phyloP scores from a whole-genome alignment of 116 monocot species.

The Cymodocea nodosa region DNA sequence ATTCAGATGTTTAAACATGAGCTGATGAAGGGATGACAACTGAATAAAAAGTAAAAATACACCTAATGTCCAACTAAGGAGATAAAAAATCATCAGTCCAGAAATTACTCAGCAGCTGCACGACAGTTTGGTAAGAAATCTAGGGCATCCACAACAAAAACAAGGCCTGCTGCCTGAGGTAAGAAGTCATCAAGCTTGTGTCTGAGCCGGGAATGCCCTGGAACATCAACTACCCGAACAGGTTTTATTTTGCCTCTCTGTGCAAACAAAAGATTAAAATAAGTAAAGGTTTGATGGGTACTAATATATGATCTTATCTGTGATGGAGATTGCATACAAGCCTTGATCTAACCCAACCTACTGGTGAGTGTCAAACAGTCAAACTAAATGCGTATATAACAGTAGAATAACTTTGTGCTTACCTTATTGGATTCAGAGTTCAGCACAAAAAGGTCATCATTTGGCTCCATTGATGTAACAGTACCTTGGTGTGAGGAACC shows the following conservation, averaged over 20 bases:
- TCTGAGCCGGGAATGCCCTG: slow-evolving; percentile 81
- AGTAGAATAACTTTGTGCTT: slow-evolving; percentile 2
- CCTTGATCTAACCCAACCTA: neutral
- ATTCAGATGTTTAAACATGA: too few species aligned
- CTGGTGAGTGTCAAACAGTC: neutral
- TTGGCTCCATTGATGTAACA: slow-evolving; percentile 96
- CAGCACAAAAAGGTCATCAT: slow-evolving; percentile 65
- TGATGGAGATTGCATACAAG: neutral
- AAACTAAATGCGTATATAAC: neutral
- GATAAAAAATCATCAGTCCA: neutral
- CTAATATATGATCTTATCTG: neutral
- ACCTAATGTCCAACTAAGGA: too few species aligned
- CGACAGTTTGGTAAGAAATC: slow-evolving; percentile 85
- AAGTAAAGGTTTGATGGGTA: neutral
- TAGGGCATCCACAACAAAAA: slow-evolving; percentile 89
- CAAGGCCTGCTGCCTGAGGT: slow-evolving; percentile 65
- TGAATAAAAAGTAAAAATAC: too few species aligned
- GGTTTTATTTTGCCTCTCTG: slow-evolving; percentile 64
- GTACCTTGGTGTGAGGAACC: slow-evolving; percentile 90
- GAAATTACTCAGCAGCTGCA: slow-evolving; percentile 68
- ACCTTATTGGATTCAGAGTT: slow-evolving; percentile 78
- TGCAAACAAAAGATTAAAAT: neutral
- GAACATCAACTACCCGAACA: slow-evolving; percentile 80
- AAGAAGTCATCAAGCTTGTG: slow-evolving; percentile 80
- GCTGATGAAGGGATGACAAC: too few species aligned